Evolutionary conservation across 768 basidiomycete genomes (phyloP).

Genomic region (Crassisporium funariophilum): DNA sequence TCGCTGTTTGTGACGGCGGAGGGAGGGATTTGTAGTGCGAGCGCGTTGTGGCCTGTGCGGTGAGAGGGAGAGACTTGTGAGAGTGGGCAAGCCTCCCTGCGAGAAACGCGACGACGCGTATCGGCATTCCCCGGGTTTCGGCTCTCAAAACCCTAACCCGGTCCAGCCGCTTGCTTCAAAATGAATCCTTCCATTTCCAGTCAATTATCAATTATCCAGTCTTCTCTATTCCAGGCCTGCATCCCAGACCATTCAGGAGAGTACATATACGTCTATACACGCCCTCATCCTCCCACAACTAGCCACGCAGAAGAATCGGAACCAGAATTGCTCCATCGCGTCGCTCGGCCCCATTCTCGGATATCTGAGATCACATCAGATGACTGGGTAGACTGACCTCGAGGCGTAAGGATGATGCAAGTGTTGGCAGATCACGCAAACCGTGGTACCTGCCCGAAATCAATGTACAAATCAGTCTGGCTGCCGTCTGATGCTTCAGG

Average conservation of each 20-base stretch:
- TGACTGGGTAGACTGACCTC: constrained; percentile 35
- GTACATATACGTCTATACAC: constrained; percentile 8
- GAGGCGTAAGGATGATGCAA: constrained; percentile 23
- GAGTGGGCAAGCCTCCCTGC: constrained; percentile 31
- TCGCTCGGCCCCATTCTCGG: neutral
- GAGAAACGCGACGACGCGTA: constrained; percentile 57
- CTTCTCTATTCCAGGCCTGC: constrained; percentile 3
- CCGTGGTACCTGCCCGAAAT: constrained; percentile 13
- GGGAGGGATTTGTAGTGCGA: constrained; percentile 23
- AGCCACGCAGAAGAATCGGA: constrained; percentile 2
- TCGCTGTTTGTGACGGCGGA: constrained; percentile 37
- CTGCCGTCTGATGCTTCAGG: constrained; percentile 24
- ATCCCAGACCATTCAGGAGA: neutral
- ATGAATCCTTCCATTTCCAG: constrained; percentile 15
- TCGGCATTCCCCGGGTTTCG: constrained; percentile 51
- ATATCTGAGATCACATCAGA: constrained; percentile 25
- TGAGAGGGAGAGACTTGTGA: constrained; percentile 33
- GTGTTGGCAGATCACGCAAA: constrained; percentile 16
- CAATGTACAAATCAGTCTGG: constrained; percentile 22
- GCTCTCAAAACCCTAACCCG: constrained; percentile 36
- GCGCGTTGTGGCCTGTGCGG: constrained; percentile 30
- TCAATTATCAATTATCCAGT: constrained; percentile 8
- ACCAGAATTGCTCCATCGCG: constrained; percentile 10
- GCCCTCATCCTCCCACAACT: constrained; percentile 8
- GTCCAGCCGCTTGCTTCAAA: constrained; percentile 22